phyloP scores from a whole-genome alignment of 2,329 filamentous ascomycete genomes.

The Macrophomina pseudophaseolina region DNA sequence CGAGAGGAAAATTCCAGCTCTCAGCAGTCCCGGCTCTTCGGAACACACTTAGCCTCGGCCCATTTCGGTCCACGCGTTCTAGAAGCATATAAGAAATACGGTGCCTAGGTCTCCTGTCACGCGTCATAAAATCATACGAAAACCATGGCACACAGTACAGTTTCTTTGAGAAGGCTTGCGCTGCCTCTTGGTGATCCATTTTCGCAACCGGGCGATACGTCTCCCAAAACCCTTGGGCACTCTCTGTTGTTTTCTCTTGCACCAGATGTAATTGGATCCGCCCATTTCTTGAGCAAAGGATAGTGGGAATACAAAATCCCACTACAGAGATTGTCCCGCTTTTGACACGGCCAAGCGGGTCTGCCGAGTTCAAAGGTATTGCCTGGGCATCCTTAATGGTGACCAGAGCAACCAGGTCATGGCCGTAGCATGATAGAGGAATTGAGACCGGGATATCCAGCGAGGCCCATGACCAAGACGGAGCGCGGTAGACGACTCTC shows the following conservation, averaged over 20 bases:
- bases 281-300: neutral
- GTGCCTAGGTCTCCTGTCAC: neutral
- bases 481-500: neutral
- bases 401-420: neutral
- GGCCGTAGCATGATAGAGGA: conserved; percentile 4
- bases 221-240: neutral
- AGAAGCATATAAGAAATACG: conserved; percentile 2
- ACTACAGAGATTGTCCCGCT: neutral
- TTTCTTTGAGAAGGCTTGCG: neutral
- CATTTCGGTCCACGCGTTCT: neutral
- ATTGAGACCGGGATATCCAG: neutral
- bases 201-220: neutral
- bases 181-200: neutral
- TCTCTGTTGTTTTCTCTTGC: neutral
- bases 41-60: neutral
- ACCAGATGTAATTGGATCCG: neutral
- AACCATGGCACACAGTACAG: conserved; percentile 13
- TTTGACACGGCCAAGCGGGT: neutral
- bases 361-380: neutral
- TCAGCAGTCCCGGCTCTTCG: neutral
- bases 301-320: neutral
- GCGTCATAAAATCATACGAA: conserved; percentile 6
- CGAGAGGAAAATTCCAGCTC: conserved; percentile 5
- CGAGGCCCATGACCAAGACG: conserved; percentile 19
- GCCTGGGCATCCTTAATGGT: neutral